Percentiles rank a stretch among this genome's conserved stretches.
phyloP scores from a whole-genome alignment of 352 stramenopile genomes.

The Phytopythium delawarense region DNA sequence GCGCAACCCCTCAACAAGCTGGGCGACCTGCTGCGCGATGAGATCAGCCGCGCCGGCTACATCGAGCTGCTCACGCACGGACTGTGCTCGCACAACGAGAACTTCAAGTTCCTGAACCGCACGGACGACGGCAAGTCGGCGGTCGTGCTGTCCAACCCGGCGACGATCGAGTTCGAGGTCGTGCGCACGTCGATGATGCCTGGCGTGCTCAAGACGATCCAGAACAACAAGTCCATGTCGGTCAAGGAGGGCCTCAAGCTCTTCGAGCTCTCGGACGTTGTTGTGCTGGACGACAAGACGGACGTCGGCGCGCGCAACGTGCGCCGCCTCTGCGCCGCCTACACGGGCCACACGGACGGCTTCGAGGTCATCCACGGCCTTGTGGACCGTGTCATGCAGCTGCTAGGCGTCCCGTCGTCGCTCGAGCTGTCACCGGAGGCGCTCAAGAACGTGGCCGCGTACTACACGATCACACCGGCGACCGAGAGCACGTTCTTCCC shows the following conservation, averaged over 20 bases:
- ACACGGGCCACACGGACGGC: constrained; percentile 95
- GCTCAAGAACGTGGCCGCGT: constrained; percentile 66
- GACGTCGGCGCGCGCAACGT: constrained; percentile 96
- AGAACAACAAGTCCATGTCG: constrained; percentile 97
- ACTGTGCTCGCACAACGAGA: constrained; percentile 96
- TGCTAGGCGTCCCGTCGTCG: constrained; percentile 90
- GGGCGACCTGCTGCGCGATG: constrained; percentile 95
- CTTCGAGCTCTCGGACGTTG: constrained; percentile 99
- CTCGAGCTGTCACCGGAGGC: constrained; percentile 57
- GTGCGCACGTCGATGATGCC: constrained; percentile 98
- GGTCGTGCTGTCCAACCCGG: constrained; percentile 97
- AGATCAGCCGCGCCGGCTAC: constrained; percentile 97
- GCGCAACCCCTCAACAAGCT: constrained; percentile 98
- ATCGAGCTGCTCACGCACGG: constrained; percentile 98
- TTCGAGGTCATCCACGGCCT: constrained; percentile 99
- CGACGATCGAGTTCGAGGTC: constrained; percentile 99
- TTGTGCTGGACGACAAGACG: constrained; percentile 91
- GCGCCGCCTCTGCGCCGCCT: constrained; percentile 94
- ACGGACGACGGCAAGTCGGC: constrained; percentile 79
- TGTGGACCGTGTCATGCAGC: constrained; percentile 98
- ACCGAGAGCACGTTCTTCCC: constrained; percentile 92
- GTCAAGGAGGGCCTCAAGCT: constrained; percentile 98
- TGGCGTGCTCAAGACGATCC: constrained; percentile 98
- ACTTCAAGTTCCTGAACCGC: constrained; percentile 94
- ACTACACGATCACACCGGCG: constrained; percentile 70